Percentiles rank a stretch among this genome's conserved stretches.
phyloP scores from a whole-genome alignment of 2,329 filamentous ascomycete species.

The Tolypocladium inflatum region DNA sequence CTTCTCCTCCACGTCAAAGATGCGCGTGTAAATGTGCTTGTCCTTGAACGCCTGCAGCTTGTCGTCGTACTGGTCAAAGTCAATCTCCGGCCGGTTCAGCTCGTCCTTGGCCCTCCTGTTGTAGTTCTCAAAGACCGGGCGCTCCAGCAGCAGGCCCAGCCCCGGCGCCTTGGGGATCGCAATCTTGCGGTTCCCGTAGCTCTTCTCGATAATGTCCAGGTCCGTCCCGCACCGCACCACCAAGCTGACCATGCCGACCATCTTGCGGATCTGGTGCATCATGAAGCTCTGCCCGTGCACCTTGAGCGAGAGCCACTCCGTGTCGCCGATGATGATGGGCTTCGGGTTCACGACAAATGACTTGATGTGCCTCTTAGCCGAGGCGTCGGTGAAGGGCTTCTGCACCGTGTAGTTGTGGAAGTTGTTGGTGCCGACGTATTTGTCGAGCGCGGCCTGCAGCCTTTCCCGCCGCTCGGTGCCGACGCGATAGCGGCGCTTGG shows the following conservation, averaged over 20 bases:
- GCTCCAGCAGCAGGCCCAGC: conserved; percentile 76
- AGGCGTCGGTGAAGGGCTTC: conserved; percentile 72
- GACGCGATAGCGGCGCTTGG: conserved; percentile 80
- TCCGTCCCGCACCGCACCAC: conserved; percentile 77
- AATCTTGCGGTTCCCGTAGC: conserved; percentile 63
- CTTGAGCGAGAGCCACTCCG: conserved; percentile 91
- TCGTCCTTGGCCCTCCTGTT: conserved; percentile 62
- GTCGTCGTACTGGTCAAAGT: conserved; percentile 69
- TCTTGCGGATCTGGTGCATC: conserved; percentile 99
- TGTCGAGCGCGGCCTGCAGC: conserved; percentile 64
- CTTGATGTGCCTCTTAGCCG: conserved; percentile 83
- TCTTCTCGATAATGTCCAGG: conserved; percentile 59
- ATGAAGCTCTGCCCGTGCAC: conserved; percentile 98
- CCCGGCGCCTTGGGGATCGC: conserved; percentile 92
- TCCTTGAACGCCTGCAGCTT: conserved; percentile 87
- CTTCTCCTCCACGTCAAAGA: conserved; percentile 82
- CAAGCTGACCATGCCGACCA: conserved; percentile 88
- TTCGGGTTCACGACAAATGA: conserved; percentile 71
- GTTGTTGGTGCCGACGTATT: conserved; percentile 78
- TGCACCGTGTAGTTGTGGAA: conserved; percentile 98
- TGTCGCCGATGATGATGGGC: conserved; percentile 80
- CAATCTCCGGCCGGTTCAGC: conserved; percentile 58
- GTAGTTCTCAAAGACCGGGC: conserved; percentile 85
- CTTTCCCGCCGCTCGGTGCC: conserved; percentile 59
- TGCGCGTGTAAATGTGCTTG: conserved; percentile 80